A percentile compares a stretch with the other conserved stretches of the same genome.
These are phyloP conservation scores for Metschnikowia hibisci DNA, from an alignment of 805 yeast genomes.

Conservation along the genomic window DNA sequence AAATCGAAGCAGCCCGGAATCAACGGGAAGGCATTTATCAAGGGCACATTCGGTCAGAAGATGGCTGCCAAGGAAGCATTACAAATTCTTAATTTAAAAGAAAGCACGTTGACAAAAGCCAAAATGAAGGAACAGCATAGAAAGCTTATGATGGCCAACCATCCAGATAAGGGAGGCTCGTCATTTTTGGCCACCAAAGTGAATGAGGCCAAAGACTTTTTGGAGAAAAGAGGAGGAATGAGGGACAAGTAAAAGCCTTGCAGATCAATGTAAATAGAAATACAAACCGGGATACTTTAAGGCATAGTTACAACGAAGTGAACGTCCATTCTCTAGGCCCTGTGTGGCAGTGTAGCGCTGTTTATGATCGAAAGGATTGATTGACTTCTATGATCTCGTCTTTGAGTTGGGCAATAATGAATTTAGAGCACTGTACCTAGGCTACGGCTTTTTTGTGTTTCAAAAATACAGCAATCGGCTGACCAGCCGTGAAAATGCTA, in stretches of 20 bases:
- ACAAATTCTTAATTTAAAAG: slow-evolving; percentile 73
- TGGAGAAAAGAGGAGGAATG: slow-evolving; percentile 64
- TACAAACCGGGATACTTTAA: background rate
- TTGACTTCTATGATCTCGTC: no score
- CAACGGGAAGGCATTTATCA: slow-evolving; percentile 62
- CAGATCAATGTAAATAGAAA: slow-evolving; percentile 4
- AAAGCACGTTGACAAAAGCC: slow-evolving; percentile 56
- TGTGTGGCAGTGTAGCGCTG: no score
- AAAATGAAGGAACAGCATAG: slow-evolving; percentile 78
- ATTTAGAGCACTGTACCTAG: no score
- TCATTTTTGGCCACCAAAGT: slow-evolving; percentile 86
- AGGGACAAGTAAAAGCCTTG: slow-evolving; percentile 28
- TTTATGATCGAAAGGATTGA: no score
- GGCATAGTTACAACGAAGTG: no score
- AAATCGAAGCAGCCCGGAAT: slow-evolving; percentile 66
- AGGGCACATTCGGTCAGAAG: slow-evolving; percentile 90
- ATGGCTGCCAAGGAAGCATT: slow-evolving; percentile 88
- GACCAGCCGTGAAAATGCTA: no score
- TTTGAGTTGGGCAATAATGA: no score
- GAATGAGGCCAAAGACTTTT: slow-evolving; percentile 84
- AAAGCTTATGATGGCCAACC: slow-evolving; percentile 80
- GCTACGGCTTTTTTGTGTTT: no score
- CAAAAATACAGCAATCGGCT: no score
- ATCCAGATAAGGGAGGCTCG: slow-evolving; percentile 94
- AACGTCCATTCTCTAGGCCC: no score